These are phyloP conservation scores for Botrytis pseudocinerea DNA, from an alignment of 2,329 filamentous ascomycete species.

Conservation along the genomic window DNA sequence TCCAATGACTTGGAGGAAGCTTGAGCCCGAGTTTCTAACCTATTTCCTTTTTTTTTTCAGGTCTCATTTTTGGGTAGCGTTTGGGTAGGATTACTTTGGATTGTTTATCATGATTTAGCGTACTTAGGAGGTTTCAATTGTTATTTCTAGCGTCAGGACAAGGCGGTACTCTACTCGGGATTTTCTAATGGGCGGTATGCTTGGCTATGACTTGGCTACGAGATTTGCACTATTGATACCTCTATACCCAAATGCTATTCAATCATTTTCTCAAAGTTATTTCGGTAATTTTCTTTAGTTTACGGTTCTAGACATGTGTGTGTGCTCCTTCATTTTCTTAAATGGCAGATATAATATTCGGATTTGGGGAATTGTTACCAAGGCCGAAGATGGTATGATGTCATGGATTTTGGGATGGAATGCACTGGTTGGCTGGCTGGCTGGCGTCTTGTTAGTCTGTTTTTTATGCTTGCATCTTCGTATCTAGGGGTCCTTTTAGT, in stretches of 20 bases:
- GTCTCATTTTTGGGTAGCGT: background rate
- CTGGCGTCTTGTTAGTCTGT: background rate
- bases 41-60: background rate
- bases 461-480: background rate
- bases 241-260: constrained; percentile 16
- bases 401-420: background rate
- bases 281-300: background rate
- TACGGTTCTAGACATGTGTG: background rate
- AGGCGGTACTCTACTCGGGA: constrained; percentile 4
- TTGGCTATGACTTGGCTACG: constrained; percentile 14
- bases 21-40: no score
- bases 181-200: constrained; percentile 5
- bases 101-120: background rate
- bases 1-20: background rate
- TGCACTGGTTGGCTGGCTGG: background rate
- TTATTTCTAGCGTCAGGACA: constrained; percentile 7
- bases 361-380: background rate
- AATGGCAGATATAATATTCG: background rate
- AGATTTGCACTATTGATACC: constrained; percentile 15
- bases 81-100: background rate
- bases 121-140: background rate
- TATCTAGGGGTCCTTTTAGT: background rate
- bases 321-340: background rate
- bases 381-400: background rate
- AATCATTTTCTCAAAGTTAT: background rate